Percentiles rank a stretch among this genome's conserved stretches.
Evolutionary conservation across 2,329 filamentous ascomycete genomes (phyloP).

Genomic region (Ceratocystiopsis minuta): DNA sequence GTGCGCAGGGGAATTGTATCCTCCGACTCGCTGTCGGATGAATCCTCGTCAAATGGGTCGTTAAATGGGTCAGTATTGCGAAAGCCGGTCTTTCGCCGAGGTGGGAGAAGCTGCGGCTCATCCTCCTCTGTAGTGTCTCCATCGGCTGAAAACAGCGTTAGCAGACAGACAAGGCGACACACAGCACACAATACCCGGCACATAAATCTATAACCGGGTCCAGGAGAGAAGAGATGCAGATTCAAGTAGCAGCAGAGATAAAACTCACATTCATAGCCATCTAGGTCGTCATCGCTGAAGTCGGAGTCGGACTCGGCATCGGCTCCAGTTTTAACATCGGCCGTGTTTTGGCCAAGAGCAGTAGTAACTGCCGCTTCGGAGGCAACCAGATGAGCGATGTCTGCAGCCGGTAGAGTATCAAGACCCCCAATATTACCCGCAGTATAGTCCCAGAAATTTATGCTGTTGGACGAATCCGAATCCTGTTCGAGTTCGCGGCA

Average conservation of each 20-base stretch:
- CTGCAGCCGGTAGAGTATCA: conserved; percentile 13
- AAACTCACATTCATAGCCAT: conserved; percentile 43
- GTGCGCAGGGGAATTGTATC: conserved; percentile 26
- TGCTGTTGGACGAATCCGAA: conserved; percentile 36
- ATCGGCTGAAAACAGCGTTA: conserved; percentile 25
- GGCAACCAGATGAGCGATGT: neutral
- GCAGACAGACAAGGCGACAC: conserved; percentile 19
- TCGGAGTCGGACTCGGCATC: neutral
- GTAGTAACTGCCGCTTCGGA: neutral
- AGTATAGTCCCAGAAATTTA: conserved; percentile 44
- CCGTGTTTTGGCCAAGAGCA: neutral
- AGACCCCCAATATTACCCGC: neutral
- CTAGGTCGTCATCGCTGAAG: conserved; percentile 22
- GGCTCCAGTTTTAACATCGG: too few relatives aligned
- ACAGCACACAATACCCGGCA: conserved; percentile 1
- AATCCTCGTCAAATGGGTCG: conserved; percentile 22
- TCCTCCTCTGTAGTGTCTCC: conserved; percentile 46
- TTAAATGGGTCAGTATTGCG: conserved; percentile 19
- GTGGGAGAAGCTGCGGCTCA: conserved; percentile 27
- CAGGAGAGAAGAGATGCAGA: too few relatives aligned
- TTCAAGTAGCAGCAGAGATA: too few relatives aligned
- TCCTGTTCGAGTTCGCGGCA: conserved; percentile 57
- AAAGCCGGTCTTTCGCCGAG: conserved; percentile 23
- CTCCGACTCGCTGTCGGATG: conserved; percentile 36
- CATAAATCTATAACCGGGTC: neutral